Base-by-base conservation (phyloP, 139 green algal species). In the Volvox reticuliferus region DNA sequence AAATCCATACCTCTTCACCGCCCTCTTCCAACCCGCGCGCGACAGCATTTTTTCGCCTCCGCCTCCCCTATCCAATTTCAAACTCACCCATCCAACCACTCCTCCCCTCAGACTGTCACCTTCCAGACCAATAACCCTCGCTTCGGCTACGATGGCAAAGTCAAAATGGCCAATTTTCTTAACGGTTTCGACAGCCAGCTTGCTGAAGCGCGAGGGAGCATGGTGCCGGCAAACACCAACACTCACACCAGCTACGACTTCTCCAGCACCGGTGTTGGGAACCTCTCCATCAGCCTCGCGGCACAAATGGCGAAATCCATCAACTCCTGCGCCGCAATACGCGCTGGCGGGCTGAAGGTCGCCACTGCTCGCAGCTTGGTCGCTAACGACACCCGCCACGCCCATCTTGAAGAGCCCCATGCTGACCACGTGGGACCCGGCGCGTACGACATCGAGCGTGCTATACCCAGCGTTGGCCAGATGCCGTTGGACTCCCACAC, bases 211-310 rank as follows among this genome's bases (percentile, higher is more conserved):
- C 67, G 84, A 1, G 68, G 30, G 26, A 28, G 18, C 26, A 68
- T 89, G 26, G 1, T 5, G 16, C 26, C 68, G 17, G 36, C n/a
- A n/a, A 26, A 89, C 84, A 89, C 84, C 22, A 20, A 28, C 35
- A 89, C 84, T 5, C 84, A 89, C 84, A 89, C 84, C 12, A 37
- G 22, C 36, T 89, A 89, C 68, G 68, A 89, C 68, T 89, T 78
- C 32, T 80, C 84, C 16, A 30, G 37, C 84, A 65, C 84, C 24
- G 84, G 68, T 35, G 37, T 73, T 0, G 84, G 84, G 67, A 77
- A 79, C 6, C n/a, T 77, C 16, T 21, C 32, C 22, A 30, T 79
- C 24, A 89, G 84, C 84, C 32, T 89, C 0, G 84, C 84, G 3
- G 67, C 84, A 2, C 65, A 80, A 6, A 61, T 89, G 36, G 84